A percentile compares a stretch with the other conserved stretches of the same genome.
Evolutionary conservation across 306 rosid genomes (phyloP).

Genomic region (Vigna radiata): DNA sequence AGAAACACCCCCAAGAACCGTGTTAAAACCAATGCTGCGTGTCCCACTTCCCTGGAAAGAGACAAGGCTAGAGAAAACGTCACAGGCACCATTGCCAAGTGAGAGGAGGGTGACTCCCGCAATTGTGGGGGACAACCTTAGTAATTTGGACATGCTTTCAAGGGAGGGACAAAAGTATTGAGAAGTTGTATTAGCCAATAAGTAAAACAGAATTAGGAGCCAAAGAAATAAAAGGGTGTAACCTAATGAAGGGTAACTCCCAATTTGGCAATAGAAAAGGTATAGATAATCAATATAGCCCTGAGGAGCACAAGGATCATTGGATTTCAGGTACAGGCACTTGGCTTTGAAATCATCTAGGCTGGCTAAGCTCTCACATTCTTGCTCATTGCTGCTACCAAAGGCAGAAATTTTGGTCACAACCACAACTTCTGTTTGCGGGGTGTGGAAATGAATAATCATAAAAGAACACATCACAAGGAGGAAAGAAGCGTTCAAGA

Average conservation of each 20-base stretch:
- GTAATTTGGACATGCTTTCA: slow-evolving; percentile 47
- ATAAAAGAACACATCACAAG: slow-evolving; percentile 42
- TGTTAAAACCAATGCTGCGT: slow-evolving; percentile 44
- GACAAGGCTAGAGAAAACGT: slow-evolving; percentile 52
- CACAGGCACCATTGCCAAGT: slow-evolving; percentile 49
- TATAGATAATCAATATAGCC: slow-evolving; percentile 54
- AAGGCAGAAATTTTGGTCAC: background rate
- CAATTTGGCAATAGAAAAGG: slow-evolving; percentile 55
- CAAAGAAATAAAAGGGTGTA: slow-evolving; percentile 45
- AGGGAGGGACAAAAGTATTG: slow-evolving; percentile 57
- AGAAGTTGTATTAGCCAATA: slow-evolving; percentile 53
- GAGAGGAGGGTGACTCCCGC: slow-evolving; percentile 54
- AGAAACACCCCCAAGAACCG: slow-evolving; percentile 52
- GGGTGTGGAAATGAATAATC: slow-evolving; percentile 40
- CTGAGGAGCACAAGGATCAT: slow-evolving; percentile 48
- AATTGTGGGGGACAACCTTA: slow-evolving; percentile 54
- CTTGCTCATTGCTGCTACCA: slow-evolving; percentile 4
- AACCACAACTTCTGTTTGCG: slow-evolving; percentile 46
- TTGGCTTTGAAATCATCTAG: slow-evolving; percentile 44
- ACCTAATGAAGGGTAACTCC: slow-evolving; percentile 49
- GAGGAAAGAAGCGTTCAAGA: slow-evolving; percentile 58
- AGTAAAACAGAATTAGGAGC: slow-evolving; percentile 51
- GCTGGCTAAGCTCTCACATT: slow-evolving; percentile 48
- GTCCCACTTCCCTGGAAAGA: slow-evolving; percentile 50
- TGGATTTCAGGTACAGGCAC: slow-evolving; percentile 51